Evolutionary conservation across 208 protist genomes (phyloP).

Genomic region (Crithidia brevicula): DNA sequence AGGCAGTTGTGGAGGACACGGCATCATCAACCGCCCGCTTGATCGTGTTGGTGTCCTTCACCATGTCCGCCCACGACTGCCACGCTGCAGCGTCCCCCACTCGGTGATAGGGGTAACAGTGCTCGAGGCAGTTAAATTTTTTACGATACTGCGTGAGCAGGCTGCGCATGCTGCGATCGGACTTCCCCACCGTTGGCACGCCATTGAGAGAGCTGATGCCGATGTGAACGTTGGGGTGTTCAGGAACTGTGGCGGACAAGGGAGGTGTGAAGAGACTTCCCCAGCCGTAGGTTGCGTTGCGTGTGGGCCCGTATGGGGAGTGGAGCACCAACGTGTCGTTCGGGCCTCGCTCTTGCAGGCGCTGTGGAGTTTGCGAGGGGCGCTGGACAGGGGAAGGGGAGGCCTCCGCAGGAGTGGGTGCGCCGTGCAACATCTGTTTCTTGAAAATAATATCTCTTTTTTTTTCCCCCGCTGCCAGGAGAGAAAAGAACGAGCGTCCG

Average conservation of each 20-base stretch:
- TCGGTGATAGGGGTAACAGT: constrained; percentile 82
- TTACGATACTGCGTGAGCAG: constrained; percentile 56
- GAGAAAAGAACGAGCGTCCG: too few relatives aligned
- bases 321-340: constrained; percentile 56
- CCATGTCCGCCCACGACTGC: constrained; percentile 59
- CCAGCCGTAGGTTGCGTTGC: constrained; percentile 57
- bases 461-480: too few relatives aligned
- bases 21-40: not conserved
- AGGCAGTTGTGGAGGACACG: too few relatives aligned
- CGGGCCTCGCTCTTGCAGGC: constrained; percentile 34
- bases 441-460: too few relatives aligned
- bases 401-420: not conserved
- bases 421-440: too few relatives aligned
- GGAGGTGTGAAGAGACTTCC: constrained; percentile 55
- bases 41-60: constrained; percentile 26
- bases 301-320: constrained; percentile 62
- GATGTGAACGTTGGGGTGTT: constrained; percentile 63
- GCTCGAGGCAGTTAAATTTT: constrained; percentile 80
- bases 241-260: constrained; percentile 33
- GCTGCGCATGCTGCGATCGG: constrained; percentile 59
- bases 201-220: constrained; percentile 76
- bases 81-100: constrained; percentile 51
- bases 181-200: constrained; percentile 48
- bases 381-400: not conserved
- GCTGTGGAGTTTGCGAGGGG: constrained; percentile 28